A percentile compares a stretch with the other conserved stretches of the same genome.
Evolutionary conservation across 495 filamentous ascomycete genomes (phyloP).

Genomic region (Symbiotaphrina buchneri): DNA sequence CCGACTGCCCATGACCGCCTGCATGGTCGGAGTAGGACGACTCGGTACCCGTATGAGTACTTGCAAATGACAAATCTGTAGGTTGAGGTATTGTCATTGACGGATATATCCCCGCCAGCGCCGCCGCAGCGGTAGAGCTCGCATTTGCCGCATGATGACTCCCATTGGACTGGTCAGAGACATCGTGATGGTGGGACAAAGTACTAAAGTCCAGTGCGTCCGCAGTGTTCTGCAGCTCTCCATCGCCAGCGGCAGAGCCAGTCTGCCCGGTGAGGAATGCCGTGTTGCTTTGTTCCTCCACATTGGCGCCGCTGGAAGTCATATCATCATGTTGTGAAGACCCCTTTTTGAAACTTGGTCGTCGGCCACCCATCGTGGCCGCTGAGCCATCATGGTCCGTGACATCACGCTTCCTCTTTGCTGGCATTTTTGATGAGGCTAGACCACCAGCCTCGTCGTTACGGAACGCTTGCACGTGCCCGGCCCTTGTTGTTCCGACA

Average conservation of each 20-base stretch:
- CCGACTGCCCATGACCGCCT: no score
- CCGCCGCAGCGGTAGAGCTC: slow-evolving; percentile 39
- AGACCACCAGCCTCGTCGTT: no score
- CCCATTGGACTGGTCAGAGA: not conserved
- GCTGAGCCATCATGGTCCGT: slow-evolving; percentile 4
- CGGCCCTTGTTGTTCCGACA: no score
- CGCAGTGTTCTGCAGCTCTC: slow-evolving; percentile 3
- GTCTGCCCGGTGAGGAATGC: slow-evolving; percentile 1
- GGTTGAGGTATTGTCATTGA: slow-evolving; percentile 47
- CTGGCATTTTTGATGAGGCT: no score
- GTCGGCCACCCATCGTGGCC: not conserved
- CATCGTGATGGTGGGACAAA: slow-evolving; percentile 2
- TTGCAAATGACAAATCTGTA: slow-evolving; percentile 45
- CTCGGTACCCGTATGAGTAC: slow-evolving; percentile 13
- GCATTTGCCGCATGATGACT: slow-evolving; percentile 11
- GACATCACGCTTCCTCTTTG: slow-evolving; percentile 5
- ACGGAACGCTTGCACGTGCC: no score
- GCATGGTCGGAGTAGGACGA: no score
- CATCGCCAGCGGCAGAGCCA: slow-evolving; percentile 1
- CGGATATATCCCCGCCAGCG: slow-evolving; percentile 42
- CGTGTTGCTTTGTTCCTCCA: not conserved
- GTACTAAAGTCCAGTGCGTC: slow-evolving; percentile 5
- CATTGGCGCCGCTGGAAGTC: not conserved
- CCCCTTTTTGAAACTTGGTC: slow-evolving; percentile 2
- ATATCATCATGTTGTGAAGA: slow-evolving; percentile 1